A percentile compares a stretch with the other conserved stretches of the same genome.
phyloP scores from a whole-genome alignment of 495 filamentous ascomycete genomes.

The Aspergillus avenaceus region DNA sequence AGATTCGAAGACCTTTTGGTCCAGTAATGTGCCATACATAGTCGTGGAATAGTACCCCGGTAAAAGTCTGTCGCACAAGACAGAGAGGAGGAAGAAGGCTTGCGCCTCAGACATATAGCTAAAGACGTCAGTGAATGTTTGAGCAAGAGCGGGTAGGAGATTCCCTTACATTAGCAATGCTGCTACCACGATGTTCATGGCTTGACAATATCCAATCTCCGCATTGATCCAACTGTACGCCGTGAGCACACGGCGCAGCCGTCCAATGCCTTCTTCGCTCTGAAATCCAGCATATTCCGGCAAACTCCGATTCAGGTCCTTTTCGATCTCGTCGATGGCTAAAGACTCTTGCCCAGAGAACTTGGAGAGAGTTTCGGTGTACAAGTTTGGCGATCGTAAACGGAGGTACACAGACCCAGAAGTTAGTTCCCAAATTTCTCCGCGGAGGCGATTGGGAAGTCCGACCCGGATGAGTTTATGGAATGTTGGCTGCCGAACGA shows the following conservation, averaged over 20 bases:
- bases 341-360: conserved; percentile 79
- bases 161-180: conserved; percentile 84
- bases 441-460: conserved; percentile 85
- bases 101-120: conserved; percentile 96
- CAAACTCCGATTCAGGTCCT: conserved; percentile 91
- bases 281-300: conserved; percentile 98
- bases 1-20: conserved; percentile 95
- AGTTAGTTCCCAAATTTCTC: conserved; percentile 93
- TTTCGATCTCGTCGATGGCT: conserved; percentile 98
- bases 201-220: conserved; percentile 96
- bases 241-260: conserved; percentile 82
- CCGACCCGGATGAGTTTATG: conserved; percentile 96
- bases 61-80: conserved; percentile 86
- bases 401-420: conserved; percentile 87
- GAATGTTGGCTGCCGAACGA: conserved; percentile 93
- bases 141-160: background rate
- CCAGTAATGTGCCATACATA: conserved; percentile 96
- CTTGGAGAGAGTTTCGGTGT: conserved; percentile 76
- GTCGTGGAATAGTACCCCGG: conserved; percentile 97
- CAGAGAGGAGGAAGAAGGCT: conserved; percentile 90
- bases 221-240: conserved; percentile 96
- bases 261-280: conserved; percentile 89
- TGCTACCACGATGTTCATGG: conserved; percentile 98
- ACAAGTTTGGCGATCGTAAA: conserved; percentile 79
- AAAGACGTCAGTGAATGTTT: conserved; percentile 16